Evolutionary conservation across 768 basidiomycete species (phyloP).

Genomic region (Ephemerocybe angulata): DNA sequence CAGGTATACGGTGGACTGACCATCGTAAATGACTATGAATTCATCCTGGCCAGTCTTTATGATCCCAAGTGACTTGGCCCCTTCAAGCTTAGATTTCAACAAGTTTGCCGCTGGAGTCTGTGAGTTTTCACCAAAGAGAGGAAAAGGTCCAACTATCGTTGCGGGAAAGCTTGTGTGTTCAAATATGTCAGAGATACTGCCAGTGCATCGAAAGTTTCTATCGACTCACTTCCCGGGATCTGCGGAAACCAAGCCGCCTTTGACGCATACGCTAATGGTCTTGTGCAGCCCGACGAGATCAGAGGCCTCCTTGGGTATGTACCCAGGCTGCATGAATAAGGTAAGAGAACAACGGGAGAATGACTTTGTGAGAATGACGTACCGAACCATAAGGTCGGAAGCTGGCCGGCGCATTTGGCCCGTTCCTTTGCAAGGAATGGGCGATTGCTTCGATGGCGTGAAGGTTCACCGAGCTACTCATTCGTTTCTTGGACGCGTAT

Average conservation of each 20-base stretch:
- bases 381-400: constrained; percentile 71
- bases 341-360: neutral
- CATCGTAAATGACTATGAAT: constrained; percentile 70
- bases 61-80: constrained; percentile 63
- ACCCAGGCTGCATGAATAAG: constrained; percentile 46
- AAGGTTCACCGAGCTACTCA: constrained; percentile 52
- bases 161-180: constrained; percentile 38
- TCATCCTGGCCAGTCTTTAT: constrained; percentile 49
- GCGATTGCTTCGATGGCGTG: constrained; percentile 57
- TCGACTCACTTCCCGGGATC: constrained; percentile 62
- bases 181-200: no score
- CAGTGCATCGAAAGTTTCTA: constrained; percentile 4
- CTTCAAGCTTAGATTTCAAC: constrained; percentile 58
- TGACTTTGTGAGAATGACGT: constrained; percentile 16
- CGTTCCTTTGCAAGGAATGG: constrained; percentile 33
- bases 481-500: constrained; percentile 59
- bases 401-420: constrained; percentile 26
- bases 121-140: constrained; percentile 48
- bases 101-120: constrained; percentile 37
- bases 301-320: constrained; percentile 67
- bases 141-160: constrained; percentile 48
- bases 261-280: constrained; percentile 63
- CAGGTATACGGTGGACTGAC: constrained; percentile 35
- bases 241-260: constrained; percentile 60
- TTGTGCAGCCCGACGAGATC: constrained; percentile 57